phyloP scores from a whole-genome alignment of 2,329 filamentous ascomycete species.

The Paraconiothyrium sp. region DNA sequence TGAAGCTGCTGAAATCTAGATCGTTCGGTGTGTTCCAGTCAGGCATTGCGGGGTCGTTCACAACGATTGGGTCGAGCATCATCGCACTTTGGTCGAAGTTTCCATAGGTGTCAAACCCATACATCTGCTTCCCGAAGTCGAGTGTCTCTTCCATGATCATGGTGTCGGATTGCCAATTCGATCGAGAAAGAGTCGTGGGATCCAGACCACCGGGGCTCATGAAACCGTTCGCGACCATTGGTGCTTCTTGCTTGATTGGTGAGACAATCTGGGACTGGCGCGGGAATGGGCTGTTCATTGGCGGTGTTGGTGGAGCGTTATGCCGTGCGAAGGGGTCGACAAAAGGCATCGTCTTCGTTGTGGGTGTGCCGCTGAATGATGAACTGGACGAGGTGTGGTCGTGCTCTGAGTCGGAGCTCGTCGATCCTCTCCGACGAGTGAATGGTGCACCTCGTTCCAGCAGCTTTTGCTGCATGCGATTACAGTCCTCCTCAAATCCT shows the following conservation, averaged over 20 bases:
- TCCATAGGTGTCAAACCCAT: slow-evolving; percentile 42
- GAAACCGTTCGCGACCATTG: slow-evolving; percentile 40
- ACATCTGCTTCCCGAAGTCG: slow-evolving; percentile 48
- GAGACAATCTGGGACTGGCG: slow-evolving; percentile 43
- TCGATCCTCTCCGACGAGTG: slow-evolving; percentile 63
- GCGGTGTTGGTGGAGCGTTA: slow-evolving; percentile 49
- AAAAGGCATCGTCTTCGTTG: slow-evolving; percentile 44
- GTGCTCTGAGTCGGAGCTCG: slow-evolving; percentile 67
- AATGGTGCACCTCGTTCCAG: slow-evolving; percentile 62
- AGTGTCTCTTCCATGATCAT: slow-evolving; percentile 50
- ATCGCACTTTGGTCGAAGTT: slow-evolving; percentile 46
- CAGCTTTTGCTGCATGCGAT: slow-evolving; percentile 64
- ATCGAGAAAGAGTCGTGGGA: slow-evolving; percentile 39
- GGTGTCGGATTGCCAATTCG: slow-evolving; percentile 43
- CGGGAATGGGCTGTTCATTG: slow-evolving; percentile 51
- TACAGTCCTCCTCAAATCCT: slow-evolving; percentile 67
- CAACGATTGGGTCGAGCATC: slow-evolving; percentile 42
- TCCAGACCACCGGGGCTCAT: slow-evolving; percentile 42
- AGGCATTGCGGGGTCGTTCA: slow-evolving; percentile 46
- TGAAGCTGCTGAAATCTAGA: slow-evolving; percentile 49
- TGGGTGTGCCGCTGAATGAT: slow-evolving; percentile 50
- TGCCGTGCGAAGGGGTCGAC: slow-evolving; percentile 43
- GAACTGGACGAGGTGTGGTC: slow-evolving; percentile 54
- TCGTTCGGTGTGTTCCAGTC: slow-evolving; percentile 48
- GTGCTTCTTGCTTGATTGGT: slow-evolving; percentile 44